Percentiles rank a stretch among this genome's conserved stretches.
These are phyloP conservation scores for Cutaneotrichosporon cutaneum DNA, from an alignment of 1,284 basidiomycete species.

Conservation along the genomic window DNA sequence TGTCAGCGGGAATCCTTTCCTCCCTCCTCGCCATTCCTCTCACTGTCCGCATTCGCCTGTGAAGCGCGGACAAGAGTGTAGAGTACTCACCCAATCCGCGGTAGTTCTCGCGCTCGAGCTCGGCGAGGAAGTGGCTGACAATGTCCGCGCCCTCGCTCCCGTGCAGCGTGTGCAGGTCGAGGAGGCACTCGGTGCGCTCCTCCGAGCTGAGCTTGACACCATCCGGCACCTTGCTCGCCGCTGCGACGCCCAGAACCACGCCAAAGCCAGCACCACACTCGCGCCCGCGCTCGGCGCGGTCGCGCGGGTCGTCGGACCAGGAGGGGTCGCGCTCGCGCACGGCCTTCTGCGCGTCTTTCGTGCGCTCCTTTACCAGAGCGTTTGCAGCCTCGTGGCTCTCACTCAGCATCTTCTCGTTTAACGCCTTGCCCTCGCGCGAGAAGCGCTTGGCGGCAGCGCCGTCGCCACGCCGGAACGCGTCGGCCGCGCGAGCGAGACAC, in stretches of 20 bases:
- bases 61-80: too few relatives aligned
- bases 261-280: slow-evolving; percentile 77
- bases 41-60: too few relatives aligned
- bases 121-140: slow-evolving; percentile 81
- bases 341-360: slow-evolving; percentile 69
- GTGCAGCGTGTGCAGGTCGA: slow-evolving; percentile 86
- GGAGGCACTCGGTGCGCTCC: slow-evolving; percentile 74
- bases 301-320: slow-evolving; percentile 81
- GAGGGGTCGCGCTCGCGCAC: slow-evolving; percentile 65
- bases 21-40: too few relatives aligned
- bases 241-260: slow-evolving; percentile 77
- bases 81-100: slow-evolving; percentile 68
- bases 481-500: slow-evolving; percentile 89
- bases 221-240: slow-evolving; percentile 58
- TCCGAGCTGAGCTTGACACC: slow-evolving; percentile 63
- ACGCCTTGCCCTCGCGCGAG: slow-evolving; percentile 84
- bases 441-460: slow-evolving; percentile 92
- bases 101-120: slow-evolving; percentile 82
- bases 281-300: slow-evolving; percentile 72
- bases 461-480: slow-evolving; percentile 90
- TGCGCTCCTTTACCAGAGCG: slow-evolving; percentile 76
- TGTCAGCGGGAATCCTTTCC: too few relatives aligned
- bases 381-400: slow-evolving; percentile 78
- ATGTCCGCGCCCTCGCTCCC: slow-evolving; percentile 88
- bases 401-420: slow-evolving; percentile 82